Percentiles rank a stretch among this genome's conserved stretches.
Evolutionary conservation across 345 rosid species (phyloP).

Genomic region (Syzygium aqueum): DNA sequence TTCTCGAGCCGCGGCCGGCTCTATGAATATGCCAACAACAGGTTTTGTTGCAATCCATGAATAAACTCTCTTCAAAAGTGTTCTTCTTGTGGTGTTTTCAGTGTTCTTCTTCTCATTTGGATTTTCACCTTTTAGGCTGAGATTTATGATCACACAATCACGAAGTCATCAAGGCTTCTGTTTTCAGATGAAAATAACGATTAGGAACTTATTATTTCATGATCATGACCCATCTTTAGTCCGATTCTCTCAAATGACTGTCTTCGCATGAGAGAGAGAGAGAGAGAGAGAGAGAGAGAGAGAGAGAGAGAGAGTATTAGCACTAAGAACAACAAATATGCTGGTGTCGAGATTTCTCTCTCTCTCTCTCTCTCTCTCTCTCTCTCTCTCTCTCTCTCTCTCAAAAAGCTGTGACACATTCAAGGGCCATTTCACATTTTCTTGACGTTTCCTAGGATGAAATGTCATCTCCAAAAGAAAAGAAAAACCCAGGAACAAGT

Average conservation of each 20-base stretch:
- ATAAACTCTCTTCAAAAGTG: not conserved
- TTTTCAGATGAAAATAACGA: not conserved
- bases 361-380: not conserved
- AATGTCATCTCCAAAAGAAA: not conserved
- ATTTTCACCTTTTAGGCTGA: not conserved
- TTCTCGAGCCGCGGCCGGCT: constrained; percentile 89
- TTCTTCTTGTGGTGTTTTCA: not conserved
- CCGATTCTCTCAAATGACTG: not conserved
- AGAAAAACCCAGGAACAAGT: not conserved
- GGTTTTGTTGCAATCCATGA: constrained; percentile 12
- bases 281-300: too few relatives aligned
- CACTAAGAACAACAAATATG: not conserved
- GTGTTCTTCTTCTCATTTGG: not conserved
- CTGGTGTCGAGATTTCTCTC: not conserved
- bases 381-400: not conserved
- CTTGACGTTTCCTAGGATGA: constrained; percentile 3
- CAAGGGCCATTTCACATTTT: constrained; percentile 6
- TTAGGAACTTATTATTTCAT: not conserved
- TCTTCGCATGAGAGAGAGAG: not conserved
- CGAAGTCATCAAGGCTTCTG: not conserved
- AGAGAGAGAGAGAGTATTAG: not conserved
- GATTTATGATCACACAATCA: not conserved
- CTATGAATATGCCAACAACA: constrained; percentile 80
- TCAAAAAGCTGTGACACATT: not conserved
- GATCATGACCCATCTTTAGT: not conserved